Conservation (phyloP, 345 rosid species). For the Populus tremula region DNA sequence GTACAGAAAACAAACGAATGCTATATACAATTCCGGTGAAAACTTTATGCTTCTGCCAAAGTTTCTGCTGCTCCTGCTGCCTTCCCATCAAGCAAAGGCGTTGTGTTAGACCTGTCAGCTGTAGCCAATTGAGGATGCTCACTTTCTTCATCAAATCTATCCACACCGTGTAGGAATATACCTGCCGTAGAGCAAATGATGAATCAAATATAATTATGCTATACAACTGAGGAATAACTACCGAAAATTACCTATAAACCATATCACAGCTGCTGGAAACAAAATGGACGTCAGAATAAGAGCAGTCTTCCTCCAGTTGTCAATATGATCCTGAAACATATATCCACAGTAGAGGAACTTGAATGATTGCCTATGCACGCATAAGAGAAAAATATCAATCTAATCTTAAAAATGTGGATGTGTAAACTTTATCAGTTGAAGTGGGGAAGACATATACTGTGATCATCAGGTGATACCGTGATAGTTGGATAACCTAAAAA, state of each 20-base stretch:
- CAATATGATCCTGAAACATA: conserved; percentile 55
- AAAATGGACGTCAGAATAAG: conserved; percentile 70
- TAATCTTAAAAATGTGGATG: not conserved
- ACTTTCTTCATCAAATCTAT: conserved; percentile 61
- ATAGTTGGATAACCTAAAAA: not conserved
- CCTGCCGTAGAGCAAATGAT: conserved; percentile 44
- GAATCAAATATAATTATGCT: not conserved
- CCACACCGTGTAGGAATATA: conserved; percentile 61
- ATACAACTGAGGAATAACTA: not conserved
- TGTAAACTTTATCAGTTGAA: not conserved
- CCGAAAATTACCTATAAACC: conserved; percentile 59
- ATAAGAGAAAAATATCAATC: not conserved
- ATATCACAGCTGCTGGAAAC: conserved; percentile 81
- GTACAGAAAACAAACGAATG: not conserved
- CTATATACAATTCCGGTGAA: not conserved
- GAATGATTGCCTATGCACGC: not conserved
- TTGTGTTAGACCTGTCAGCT: conserved; percentile 35
- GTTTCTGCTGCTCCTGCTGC: conserved; percentile 15
- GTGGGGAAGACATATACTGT: not conserved
- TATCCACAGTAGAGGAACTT: not conserved
- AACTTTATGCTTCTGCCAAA: conserved; percentile 20
- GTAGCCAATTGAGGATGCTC: conserved; percentile 25
- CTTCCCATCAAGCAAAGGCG: conserved; percentile 55
- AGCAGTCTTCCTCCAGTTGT: conserved; percentile 87
- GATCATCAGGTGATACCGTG: not conserved